Evolutionary conservation across 148 eudicot species (phyloP), one percentile per base, ranked within the genome.

Genomic region (Drosera capensis): DNA sequence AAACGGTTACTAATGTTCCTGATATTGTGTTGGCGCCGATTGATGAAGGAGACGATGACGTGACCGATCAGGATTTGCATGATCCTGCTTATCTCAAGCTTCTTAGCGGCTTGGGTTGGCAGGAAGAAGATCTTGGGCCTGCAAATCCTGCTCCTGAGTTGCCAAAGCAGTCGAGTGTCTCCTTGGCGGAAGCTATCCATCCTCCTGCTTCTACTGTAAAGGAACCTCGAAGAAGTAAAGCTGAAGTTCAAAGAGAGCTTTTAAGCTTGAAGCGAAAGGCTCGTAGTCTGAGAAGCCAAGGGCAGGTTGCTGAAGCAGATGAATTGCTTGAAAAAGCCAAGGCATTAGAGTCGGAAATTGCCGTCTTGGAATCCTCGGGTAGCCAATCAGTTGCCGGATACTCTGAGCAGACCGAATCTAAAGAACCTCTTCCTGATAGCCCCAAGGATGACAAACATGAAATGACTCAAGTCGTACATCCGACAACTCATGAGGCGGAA

Each of bases 231-330:
- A 79, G 67, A 68, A 84, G 77, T 60, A 83, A 77, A 72, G 58
- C 51, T 49, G 94, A 83, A 57, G 73, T 80, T 39, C 97, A 80
- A 59, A 75, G 75, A 47, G 87, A 84, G 40, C 87, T 84, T 1
- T 71, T 90, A 42, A 71, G 79, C 2, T 61, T 90, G 59, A 90
- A 90, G 58, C 71, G 95, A 57, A 90, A 90, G 71, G 78, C 95
- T 14, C 71, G 75, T 57, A 56, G 82, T 23, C 54, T 90, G 61
- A 75, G 93, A 62, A 84, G 93, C 36, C 82, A 90, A 62, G 97
- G 95, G 56, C 70, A 80, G 17, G 67, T 45, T 18, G 70, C 77
- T 21, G 93, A 76, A 61, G 97, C 95, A 20, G 97, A 84, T 25
- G 78, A 84, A 76, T 66, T 76, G 21, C 76, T 84, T 41, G 50